Base-by-base conservation (phyloP, 768 basidiomycete species). In the Boletus eberwhitei region DNA sequence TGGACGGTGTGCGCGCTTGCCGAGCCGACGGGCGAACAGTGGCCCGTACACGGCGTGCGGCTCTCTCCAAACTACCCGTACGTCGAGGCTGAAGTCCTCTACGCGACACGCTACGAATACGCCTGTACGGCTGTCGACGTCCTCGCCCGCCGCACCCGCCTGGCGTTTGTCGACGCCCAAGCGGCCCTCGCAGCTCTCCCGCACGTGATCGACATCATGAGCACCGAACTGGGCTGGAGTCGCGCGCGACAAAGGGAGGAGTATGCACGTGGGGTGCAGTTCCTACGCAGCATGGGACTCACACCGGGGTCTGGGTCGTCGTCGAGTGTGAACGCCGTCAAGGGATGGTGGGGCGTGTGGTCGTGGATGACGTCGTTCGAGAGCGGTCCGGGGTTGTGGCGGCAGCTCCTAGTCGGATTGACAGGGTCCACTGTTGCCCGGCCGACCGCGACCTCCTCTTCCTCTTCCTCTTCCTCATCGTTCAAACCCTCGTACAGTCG, bases 111-210 rank as follows among this genome's bases (percentile, higher is more conserved):
- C 14, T 78, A 93, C 69, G 96, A 99, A 74, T 98, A 96, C 71
- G 96, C 95, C 0, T 81, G 84, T 54, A 94, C 88, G n/a, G 90
- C 94, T 12, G 77, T 88, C 54, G 96, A 99, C 71, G 89, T 98
- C 61, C 84, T 98, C 66, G 91, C 92, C 2, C 87, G 96, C 1
- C 87, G 95, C 55, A 89, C 90, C 11, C 88, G 96, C n/a, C 80
- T 99, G 29, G 86, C 90, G 8, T 98, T 98, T 82, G 84, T 98
- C 61, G 94, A 97, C 69, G 88, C 86, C 0, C 86, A 87, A 54
- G 89, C 88, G 1, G 87, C 96, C 0, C 80, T 95, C 32, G 84
- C 87, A 29, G 84, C 88, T 0, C 84, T 99, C 48, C 94, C 95
- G 3, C 80, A 81, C 31, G 87, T 99, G 46, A 85, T 96, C 57